Base-by-base conservation (phyloP, 1,139 yeast species). In the Saccharomyces hybrid region DNA sequence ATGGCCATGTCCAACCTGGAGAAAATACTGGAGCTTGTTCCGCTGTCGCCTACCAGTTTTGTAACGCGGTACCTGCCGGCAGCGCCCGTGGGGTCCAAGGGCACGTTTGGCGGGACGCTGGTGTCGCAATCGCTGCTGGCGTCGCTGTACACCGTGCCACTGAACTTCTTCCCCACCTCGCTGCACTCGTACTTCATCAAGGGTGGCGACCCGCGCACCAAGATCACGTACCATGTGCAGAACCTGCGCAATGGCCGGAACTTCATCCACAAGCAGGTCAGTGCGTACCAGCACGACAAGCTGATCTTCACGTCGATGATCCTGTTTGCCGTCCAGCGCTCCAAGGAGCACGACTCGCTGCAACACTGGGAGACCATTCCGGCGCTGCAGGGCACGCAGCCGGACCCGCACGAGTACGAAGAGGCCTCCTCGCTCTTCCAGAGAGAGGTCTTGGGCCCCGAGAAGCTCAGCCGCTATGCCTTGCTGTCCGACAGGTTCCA, bases 21-120 rank as follows among this genome's bases (percentile, higher is more conserved):
- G 27, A 56, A 55, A 49, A 50, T 61, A 41, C 53, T 64, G 25
- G 63, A 58, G 49, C 50, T 64, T 20, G 46, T 52, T 0, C 59
- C 59, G n/a, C 48, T 63, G 9, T 54, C 63, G 1, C 50, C 54
- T 6, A 54, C 59, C 11, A 54, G 58, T 27, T 67, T 64, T 51
- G 57, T 59, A 7, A 63, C 67, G 3, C 54, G 52, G 32, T 49
- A 58, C 44, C 53, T 59, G 25, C 67, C 70, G 1, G 55, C 54
- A 8, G 73, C 78, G 6, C 82, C 83, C 2, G 71, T 73, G 2
- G 79, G 81, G 0, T 88, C 88, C 2, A 72, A 88, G 48, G 93
- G 91, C 1, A 82, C 86, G 1, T 87, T 85, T 71, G 96, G 95
- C 1, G 96, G 96, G 2, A 82, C 86, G 46, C 76, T 84, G 54